Base-by-base conservation (phyloP, 192 early-diverging fungal species). In the Endogone sp. region DNA sequence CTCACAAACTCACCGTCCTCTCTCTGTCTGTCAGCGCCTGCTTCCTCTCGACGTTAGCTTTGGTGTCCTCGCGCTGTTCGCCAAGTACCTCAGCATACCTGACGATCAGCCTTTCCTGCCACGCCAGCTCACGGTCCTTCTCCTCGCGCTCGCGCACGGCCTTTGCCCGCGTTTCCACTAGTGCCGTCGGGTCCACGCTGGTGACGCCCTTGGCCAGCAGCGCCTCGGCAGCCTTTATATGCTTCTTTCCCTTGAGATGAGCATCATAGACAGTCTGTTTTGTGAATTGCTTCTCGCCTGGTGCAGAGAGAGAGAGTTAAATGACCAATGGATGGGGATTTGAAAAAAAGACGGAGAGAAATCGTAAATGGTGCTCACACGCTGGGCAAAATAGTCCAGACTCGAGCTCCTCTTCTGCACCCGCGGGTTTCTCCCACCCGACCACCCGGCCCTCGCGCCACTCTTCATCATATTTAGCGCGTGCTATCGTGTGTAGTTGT, bases 21-120 rank as follows among this genome's bases (percentile, higher is more conserved):
- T 97, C 96, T 31, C 89, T 81, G 29, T 92, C 93, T 16, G 94
- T 96, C 58, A 98, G 78, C 24, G 94, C 90, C 71, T 97, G 95
- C 66, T 96, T 93, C 60, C 96, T 83, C 75, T 96, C 92, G 0
- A 97, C 89, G 66, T 97, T 90, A 23, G 90, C 88, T 54, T 85
- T 88, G 25, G 94, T 97, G 28, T 96, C 94, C 23, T 91, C 88
- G 22, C 90, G 75, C 56, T 76, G 75, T 28, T 79, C 70, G n/a
- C 75, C 77, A 29, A 91, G 66, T 20, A 79, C 79, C 56, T 86
- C 80, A 2, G 80, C 81, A 58, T 91, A 91, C 32, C 82, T 82
- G 29, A 73, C 69, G 16, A 95, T 81, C 13, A 89, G 62, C 3
- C 70, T 54, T 70, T 95, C 95, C 0, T 61, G 63, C 76, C 81